Conservation (phyloP, 2,329 filamentous ascomycete genomes). For the Colletotrichum sp. region DNA sequence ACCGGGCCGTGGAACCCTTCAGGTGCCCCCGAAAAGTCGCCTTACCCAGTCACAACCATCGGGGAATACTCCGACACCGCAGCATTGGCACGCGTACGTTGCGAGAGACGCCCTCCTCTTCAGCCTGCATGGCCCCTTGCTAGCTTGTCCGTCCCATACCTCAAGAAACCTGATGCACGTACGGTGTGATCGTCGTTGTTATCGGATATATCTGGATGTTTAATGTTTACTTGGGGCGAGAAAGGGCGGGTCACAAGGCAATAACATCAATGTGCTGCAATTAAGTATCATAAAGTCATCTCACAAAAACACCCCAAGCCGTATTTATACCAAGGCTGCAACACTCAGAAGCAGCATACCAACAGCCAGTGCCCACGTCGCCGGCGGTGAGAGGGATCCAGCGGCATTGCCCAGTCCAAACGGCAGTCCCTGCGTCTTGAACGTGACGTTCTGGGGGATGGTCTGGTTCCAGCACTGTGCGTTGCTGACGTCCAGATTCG, state of each 20-base stretch:
- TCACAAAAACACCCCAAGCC: not conserved
- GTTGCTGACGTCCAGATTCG: slow-evolving; percentile 66
- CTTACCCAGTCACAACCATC: not conserved
- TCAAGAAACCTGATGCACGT: not conserved
- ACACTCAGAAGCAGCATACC: slow-evolving; percentile 23
- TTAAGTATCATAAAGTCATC: not conserved
- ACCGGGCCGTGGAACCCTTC: not conserved
- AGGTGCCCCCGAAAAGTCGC: not conserved
- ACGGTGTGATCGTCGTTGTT: not conserved
- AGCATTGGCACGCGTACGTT: not conserved
- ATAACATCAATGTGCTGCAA: not conserved
- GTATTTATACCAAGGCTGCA: slow-evolving; percentile 25
- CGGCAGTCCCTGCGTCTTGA: slow-evolving; percentile 65
- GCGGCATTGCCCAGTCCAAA: slow-evolving; percentile 47
- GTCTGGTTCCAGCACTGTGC: slow-evolving; percentile 71
- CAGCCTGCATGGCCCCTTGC: not conserved
- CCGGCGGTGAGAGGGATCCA: slow-evolving; percentile 23
- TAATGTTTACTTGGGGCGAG: no score
- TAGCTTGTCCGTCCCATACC: not conserved
- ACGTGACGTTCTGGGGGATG: slow-evolving; percentile 74
- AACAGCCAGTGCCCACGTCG: slow-evolving; percentile 21
- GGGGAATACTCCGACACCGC: not conserved
- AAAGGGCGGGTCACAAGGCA: not conserved
- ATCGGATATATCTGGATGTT: not conserved
- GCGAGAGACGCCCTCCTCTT: not conserved